phyloP scores from a whole-genome alignment of 2,329 filamentous ascomycete species.

The Monilinia fructigena region DNA sequence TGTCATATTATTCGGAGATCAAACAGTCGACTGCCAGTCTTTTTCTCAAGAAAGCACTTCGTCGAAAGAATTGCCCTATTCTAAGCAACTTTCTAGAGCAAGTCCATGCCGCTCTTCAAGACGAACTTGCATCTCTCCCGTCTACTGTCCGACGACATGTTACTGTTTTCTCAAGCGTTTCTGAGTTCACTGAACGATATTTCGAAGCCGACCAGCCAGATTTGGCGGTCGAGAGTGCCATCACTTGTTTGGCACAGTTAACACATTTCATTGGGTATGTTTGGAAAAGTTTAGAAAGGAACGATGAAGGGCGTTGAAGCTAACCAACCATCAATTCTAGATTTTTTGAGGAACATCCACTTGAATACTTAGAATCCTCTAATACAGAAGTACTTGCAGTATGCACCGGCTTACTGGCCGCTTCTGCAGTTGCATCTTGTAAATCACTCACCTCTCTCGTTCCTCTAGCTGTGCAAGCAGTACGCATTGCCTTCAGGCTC shows the following conservation, averaged over 20 bases:
- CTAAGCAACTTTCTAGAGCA: slow-evolving; percentile 54
- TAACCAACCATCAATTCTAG: slow-evolving; percentile 1
- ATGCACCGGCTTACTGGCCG: slow-evolving; percentile 40
- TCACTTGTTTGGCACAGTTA: slow-evolving; percentile 64
- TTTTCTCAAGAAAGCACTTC: slow-evolving; percentile 29
- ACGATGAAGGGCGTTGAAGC: neutral
- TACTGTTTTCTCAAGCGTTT: slow-evolving; percentile 60
- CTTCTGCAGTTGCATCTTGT: slow-evolving; percentile 39
- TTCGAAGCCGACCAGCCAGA: slow-evolving; percentile 56
- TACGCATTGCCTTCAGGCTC: slow-evolving; percentile 39
- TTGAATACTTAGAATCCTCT: slow-evolving; percentile 19
- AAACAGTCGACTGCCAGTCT: slow-evolving; percentile 29
- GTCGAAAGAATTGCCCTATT: slow-evolving; percentile 30
- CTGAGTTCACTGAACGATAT: slow-evolving; percentile 65
- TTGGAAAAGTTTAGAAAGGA: neutral
- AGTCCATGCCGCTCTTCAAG: slow-evolving; percentile 55
- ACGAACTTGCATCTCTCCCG: slow-evolving; percentile 58
- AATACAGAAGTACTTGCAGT: slow-evolving; percentile 26
- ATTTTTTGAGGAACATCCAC: slow-evolving; percentile 23
- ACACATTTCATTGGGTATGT: slow-evolving; percentile 67
- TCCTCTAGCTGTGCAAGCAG: slow-evolving; percentile 37
- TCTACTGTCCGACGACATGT: slow-evolving; percentile 56
- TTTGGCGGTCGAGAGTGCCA: slow-evolving; percentile 61
- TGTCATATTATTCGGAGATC: slow-evolving; percentile 32
- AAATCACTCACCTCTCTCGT: slow-evolving; percentile 37